Conservation (phyloP, 441 rosid species). For the Populus hybrid region DNA sequence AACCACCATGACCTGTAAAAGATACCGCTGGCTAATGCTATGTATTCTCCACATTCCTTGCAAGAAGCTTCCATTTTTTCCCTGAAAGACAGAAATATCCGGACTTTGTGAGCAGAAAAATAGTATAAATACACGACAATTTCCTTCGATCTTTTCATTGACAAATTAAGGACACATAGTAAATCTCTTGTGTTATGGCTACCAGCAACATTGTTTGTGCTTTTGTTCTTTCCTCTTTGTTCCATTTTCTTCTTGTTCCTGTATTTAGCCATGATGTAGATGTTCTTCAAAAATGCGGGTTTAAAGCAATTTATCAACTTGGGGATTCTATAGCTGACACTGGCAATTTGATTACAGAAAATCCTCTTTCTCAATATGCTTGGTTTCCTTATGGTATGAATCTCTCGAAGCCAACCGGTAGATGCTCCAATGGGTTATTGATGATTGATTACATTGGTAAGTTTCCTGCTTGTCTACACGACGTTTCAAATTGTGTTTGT, state of each 20-base stretch:
- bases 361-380: neutral
- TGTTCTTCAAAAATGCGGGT: conserved; percentile 16
- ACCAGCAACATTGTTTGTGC: neutral
- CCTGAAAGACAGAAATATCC: neutral
- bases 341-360: neutral
- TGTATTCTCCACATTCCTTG: neutral
- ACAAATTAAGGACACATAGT: neutral
- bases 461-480: neutral
- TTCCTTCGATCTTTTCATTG: neutral
- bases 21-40: neutral
- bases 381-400: conserved; percentile 25
- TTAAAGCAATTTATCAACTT: conserved; percentile 29
- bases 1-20: neutral
- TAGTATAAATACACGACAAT: neutral
- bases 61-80: neutral
- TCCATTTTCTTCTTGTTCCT: neutral
- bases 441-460: conserved; percentile 25
- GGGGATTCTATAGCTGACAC: conserved; percentile 29
- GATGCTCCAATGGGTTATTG: conserved; percentile 32
- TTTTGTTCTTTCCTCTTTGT: neutral
- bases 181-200: neutral
- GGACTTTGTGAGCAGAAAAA: neutral
- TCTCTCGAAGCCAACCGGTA: conserved; percentile 17
- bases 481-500: neutral
- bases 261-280: neutral